Evolutionary conservation across 768 basidiomycete species (phyloP).

Genomic region (Erythrobasidium yunnanense): DNA sequence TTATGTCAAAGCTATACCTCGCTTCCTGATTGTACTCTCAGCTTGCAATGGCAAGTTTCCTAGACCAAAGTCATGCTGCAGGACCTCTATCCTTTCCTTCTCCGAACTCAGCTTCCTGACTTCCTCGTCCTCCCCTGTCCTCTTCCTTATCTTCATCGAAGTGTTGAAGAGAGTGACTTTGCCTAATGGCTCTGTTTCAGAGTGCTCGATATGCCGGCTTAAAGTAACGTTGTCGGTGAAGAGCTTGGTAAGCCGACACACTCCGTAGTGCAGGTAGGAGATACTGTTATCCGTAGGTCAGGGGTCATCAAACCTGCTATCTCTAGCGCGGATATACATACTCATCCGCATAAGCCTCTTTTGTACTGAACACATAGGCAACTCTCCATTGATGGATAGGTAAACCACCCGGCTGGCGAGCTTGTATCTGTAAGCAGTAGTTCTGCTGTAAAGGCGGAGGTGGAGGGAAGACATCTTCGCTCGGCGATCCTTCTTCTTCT

Average conservation of each 20-base stretch:
- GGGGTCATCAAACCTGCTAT: too few relatives aligned
- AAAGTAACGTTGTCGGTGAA: not conserved
- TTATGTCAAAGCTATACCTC: not conserved
- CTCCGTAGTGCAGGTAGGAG: not conserved
- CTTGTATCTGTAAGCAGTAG: not conserved
- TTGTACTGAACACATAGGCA: not conserved
- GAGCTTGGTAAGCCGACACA: not conserved
- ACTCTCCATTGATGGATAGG: not conserved
- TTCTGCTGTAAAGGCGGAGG: not conserved
- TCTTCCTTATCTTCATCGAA: not conserved
- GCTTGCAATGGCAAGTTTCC: not conserved
- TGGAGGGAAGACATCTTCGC: too few relatives aligned
- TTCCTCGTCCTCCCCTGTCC: not conserved
- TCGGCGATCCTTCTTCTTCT: too few relatives aligned
- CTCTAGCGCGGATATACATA: too few relatives aligned
- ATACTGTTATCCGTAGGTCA: too few relatives aligned
- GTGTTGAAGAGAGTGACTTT: not conserved
- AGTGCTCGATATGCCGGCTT: not conserved
- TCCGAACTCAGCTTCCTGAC: not conserved
- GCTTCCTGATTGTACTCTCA: not conserved
- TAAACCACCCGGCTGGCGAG: not conserved
- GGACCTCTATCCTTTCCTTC: not conserved
- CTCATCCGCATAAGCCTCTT: not conserved
- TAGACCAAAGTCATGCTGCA: not conserved
- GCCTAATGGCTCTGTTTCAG: not conserved